Evolutionary conservation across 129 eudicot genomes (phyloP).

Genomic region (Flaveria ramosissima): DNA sequence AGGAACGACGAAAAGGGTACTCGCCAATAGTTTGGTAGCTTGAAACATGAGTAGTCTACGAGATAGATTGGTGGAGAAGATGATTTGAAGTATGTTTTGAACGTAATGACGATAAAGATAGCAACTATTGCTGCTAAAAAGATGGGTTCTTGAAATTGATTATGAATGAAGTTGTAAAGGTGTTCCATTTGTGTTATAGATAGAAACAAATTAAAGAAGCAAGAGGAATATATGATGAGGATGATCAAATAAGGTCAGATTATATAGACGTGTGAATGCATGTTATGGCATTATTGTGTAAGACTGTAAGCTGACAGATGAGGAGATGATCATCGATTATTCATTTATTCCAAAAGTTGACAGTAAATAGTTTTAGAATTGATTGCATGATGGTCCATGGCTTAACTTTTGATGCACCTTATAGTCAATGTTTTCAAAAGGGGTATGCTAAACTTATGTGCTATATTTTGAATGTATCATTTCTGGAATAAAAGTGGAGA

Average conservation of each 20-base stretch:
- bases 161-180: not conserved
- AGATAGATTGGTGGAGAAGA: constrained; percentile 48
- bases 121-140: constrained; percentile 28
- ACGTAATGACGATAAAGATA: constrained; percentile 7
- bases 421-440: too few species aligned
- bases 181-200: constrained; percentile 8
- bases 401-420: too few species aligned
- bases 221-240: not conserved
- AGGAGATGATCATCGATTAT: too few species aligned
- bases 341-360: too few species aligned
- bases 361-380: too few species aligned
- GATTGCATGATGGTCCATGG: too few species aligned
- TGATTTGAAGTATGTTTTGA: constrained; percentile 19
- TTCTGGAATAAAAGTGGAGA: too few species aligned
- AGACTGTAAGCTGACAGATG: too few species aligned
- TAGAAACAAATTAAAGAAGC: not conserved
- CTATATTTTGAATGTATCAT: too few species aligned
- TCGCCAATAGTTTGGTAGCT: constrained; percentile 67
- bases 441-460: too few species aligned
- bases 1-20: constrained; percentile 58
- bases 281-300: too few species aligned
- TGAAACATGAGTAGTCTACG: constrained; percentile 69
- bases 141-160: constrained; percentile 24
- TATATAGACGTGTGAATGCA: not conserved
- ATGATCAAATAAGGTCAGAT: too few species aligned